phyloP scores from a whole-genome alignment of 257 asterid genomes.

The Nicotiana noctiflora region DNA sequence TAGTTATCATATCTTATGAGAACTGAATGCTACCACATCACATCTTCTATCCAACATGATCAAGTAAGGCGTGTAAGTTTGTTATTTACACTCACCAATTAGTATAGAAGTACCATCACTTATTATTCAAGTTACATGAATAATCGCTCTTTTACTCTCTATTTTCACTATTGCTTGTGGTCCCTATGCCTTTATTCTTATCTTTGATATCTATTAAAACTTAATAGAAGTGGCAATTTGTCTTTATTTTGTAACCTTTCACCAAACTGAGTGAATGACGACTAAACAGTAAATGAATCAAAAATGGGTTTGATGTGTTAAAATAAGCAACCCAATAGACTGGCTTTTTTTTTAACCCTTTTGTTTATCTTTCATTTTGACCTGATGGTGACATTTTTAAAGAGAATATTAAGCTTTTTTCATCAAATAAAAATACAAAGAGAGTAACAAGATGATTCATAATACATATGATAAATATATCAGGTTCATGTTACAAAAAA shows the following conservation, averaged over 20 bases:
- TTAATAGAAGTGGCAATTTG: too few species aligned
- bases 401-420: too few species aligned
- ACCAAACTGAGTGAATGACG: not conserved
- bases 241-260: not conserved
- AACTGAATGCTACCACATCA: not conserved
- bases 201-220: too few species aligned
- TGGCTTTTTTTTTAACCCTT: too few species aligned
- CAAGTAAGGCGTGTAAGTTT: not conserved
- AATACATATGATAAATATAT: too few species aligned
- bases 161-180: not conserved
- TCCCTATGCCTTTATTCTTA: not conserved
- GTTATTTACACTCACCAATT: not conserved
- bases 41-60: not conserved
- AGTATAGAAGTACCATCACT: not conserved
- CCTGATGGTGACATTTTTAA: too few species aligned
- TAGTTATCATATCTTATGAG: not conserved
- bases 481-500: too few species aligned
- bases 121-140: not conserved
- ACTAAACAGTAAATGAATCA: not conserved
- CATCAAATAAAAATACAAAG: too few species aligned
- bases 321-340: too few species aligned
- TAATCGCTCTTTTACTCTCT: not conserved
- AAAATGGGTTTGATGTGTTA: not conserved
- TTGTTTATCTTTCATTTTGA: too few species aligned
- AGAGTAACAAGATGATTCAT: too few species aligned